Base-by-base conservation (phyloP, 1,139 yeast genomes). In the Saccharomyces uvarum region DNA sequence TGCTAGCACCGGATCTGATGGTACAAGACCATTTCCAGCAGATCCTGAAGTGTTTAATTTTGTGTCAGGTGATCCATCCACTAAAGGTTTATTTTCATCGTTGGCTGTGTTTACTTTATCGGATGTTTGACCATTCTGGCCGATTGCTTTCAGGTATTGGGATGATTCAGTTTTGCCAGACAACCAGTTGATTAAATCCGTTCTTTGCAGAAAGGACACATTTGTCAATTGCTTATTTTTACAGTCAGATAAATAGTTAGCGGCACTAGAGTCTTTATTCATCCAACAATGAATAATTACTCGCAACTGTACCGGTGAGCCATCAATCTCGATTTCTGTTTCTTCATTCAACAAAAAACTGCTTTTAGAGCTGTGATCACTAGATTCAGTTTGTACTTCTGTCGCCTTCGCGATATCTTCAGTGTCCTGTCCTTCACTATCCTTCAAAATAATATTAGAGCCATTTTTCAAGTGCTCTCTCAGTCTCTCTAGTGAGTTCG, bases 271-370 rank as follows among this genome's bases (percentile, higher is more conserved):
- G 56, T 88, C 90, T 57, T 81, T 84, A 60, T 83, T 82, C 32
- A 84, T 60, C 95, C 96, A 93, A 61, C 95, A 87, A 67, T 89
- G 89, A 42, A 83, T 78, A 3, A 88, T 84, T 0, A 86, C 81
- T 59, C 82, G 75, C 56, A 88, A 73, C n/a, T 78, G 74, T 51
- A 84, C 77, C 19, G 73, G 71, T 14, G 68, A 71, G 49, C 75
- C 82, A 52, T 83, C 85, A 51, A 80, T 76, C 57, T 74, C 73
- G 63, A 86, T 86, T 55, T 79, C 78, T 2, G 95, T 86, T n/a
- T 61, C 59, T 13, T 71, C 69, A 62, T 77, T 75, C 51, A 86
- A 60, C 2, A 69, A 57, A 31, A 71, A 61, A 16, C 51, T 57
- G 11, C 9, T n/a, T 38, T 38, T 21, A 16, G 24, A 6, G 16